These are phyloP conservation scores for Anethum foeniculum DNA, from an alignment of 140 eudicot genomes.

Conservation along the genomic window DNA sequence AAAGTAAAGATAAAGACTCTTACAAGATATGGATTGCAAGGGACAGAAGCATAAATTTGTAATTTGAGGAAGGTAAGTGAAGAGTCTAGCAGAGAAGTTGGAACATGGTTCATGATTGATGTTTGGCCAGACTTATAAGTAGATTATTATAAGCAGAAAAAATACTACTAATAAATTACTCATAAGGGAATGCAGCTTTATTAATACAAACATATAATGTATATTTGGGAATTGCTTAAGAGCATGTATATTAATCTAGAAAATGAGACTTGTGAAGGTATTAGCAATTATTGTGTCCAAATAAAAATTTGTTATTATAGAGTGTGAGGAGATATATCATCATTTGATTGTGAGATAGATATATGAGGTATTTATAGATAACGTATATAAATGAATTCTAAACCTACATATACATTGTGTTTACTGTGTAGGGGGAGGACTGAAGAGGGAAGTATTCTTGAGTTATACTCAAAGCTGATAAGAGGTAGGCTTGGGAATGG, in stretches of 20 bases:
- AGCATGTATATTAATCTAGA: neutral
- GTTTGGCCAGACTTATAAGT: too few species aligned
- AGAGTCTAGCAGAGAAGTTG: constrained; percentile 45
- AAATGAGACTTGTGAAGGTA: neutral
- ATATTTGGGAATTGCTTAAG: neutral
- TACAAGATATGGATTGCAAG: constrained; percentile 21
- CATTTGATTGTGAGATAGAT: neutral
- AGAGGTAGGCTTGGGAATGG: neutral
- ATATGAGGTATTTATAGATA: neutral
- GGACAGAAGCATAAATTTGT: constrained; percentile 67
- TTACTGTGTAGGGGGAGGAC: neutral
- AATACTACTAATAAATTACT: too few species aligned
- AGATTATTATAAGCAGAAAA: too few species aligned
- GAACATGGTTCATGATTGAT: constrained; percentile 53
- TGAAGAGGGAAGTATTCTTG: neutral
- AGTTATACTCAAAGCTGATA: neutral
- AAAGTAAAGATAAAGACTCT: neutral
- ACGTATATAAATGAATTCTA: neutral
- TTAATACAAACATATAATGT: too few species aligned
- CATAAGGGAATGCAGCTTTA: neutral
- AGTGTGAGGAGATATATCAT: neutral
- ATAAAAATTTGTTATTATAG: too few species aligned
- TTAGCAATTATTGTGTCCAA: neutral
- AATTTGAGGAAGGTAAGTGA: constrained; percentile 44
- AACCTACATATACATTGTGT: too few species aligned